Percentiles rank a stretch among this genome's conserved stretches.
phyloP scores from a whole-genome alignment of 2,329 filamentous ascomycete genomes.

The Triangularia setosa region DNA sequence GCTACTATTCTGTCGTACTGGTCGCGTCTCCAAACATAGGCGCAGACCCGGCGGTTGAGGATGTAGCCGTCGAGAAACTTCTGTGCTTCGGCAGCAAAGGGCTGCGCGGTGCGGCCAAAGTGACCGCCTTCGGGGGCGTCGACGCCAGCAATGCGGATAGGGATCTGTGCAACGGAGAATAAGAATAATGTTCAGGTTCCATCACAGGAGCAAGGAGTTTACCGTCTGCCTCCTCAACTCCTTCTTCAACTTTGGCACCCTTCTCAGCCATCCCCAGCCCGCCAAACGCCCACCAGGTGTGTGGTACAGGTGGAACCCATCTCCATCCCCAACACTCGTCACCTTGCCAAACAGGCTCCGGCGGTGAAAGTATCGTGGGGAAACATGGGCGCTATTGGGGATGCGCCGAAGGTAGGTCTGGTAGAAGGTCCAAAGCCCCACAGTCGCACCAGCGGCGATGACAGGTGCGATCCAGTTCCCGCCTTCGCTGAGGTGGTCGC shows the following conservation, averaged over 20 bases:
- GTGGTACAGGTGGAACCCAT: slow-evolving; percentile 92
- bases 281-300: slow-evolving; percentile 83
- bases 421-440: slow-evolving; percentile 66
- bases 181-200: neutral
- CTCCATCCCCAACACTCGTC: slow-evolving; percentile 92
- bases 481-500: slow-evolving; percentile 53
- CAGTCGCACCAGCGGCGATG: slow-evolving; percentile 48
- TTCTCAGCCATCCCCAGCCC: slow-evolving; percentile 91
- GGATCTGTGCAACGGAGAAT: slow-evolving; percentile 54
- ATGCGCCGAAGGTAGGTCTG: slow-evolving; percentile 79
- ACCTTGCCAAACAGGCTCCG: slow-evolving; percentile 79
- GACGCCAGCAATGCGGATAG: slow-evolving; percentile 83
- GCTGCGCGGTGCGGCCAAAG: slow-evolving; percentile 85
- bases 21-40: slow-evolving; percentile 78
- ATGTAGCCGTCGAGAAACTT: slow-evolving; percentile 75
- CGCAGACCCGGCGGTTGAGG: slow-evolving; percentile 68
- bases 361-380: slow-evolving; percentile 68
- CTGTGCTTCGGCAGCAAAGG: slow-evolving; percentile 75
- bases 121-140: slow-evolving; percentile 92
- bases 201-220: neutral
- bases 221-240: slow-evolving; percentile 71
- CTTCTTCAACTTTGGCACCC: slow-evolving; percentile 64
- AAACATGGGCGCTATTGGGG: slow-evolving; percentile 70
- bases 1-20: slow-evolving; percentile 91
- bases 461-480: slow-evolving; percentile 51